A percentile compares a stretch with the other conserved stretches of the same genome.
Conservation (phyloP, 78 protist species). For the Dictyostelium capitatum region DNA sequence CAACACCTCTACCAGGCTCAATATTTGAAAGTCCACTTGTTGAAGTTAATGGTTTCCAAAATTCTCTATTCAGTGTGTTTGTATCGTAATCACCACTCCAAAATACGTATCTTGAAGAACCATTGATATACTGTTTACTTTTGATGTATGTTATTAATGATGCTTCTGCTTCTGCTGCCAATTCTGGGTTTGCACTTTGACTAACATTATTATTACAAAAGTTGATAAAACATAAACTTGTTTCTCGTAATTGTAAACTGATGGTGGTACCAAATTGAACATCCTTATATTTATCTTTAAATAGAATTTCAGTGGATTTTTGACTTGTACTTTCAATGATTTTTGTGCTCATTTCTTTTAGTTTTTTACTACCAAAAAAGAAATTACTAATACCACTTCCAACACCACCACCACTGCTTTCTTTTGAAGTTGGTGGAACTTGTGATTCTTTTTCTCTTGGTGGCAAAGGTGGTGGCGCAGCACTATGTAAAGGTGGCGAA, state of each 20-base stretch:
- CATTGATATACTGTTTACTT: constrained; percentile 60
- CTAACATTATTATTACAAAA: constrained; percentile 49
- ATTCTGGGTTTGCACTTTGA: constrained; percentile 29
- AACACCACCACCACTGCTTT: background rate
- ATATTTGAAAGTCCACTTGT: background rate
- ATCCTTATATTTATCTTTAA: constrained; percentile 56
- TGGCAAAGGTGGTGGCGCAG: constrained; percentile 17
- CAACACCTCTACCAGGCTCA: constrained; percentile 47
- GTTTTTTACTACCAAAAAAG: constrained; percentile 30
- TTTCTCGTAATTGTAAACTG: constrained; percentile 49
- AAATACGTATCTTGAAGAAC: constrained; percentile 44
- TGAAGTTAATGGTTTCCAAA: constrained; percentile 23
- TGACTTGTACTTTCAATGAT: constrained; percentile 34
- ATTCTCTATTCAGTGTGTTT: background rate
- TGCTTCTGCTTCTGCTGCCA: constrained; percentile 16
- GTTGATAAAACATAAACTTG: constrained; percentile 41
- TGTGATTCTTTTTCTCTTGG: background rate
- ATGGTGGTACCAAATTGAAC: constrained; percentile 62
- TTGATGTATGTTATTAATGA: constrained; percentile 18
- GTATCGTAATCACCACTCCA: constrained; percentile 66
- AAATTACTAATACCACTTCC: background rate
- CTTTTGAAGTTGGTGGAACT: background rate
- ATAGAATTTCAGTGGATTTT: constrained; percentile 37
- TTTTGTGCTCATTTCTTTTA: constrained; percentile 42
- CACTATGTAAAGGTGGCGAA: background rate